phyloP scores from a whole-genome alignment of 805 yeast genomes.

The Candida adriatica region DNA sequence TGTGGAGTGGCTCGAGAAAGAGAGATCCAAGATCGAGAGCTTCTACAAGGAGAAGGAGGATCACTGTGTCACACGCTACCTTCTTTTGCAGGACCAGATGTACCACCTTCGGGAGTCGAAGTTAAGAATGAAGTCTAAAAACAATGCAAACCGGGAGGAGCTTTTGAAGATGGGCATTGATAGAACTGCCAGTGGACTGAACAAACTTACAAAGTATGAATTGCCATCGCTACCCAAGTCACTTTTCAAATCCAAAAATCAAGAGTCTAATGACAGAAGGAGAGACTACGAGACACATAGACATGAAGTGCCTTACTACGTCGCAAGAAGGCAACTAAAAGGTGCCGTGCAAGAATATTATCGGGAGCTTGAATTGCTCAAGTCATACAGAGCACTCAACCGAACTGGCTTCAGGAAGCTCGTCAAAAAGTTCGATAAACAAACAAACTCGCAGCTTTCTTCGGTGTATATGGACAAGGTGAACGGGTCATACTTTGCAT shows the following conservation, averaged over 20 bases:
- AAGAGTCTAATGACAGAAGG: constrained; percentile 11
- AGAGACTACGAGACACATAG: constrained; percentile 41
- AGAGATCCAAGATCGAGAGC: constrained; percentile 50
- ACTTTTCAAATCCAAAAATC: background rate
- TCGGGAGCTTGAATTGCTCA: constrained; percentile 61
- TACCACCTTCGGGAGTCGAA: constrained; percentile 54
- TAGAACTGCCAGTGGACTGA: constrained; percentile 12
- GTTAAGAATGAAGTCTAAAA: constrained; percentile 16
- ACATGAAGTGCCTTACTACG: constrained; percentile 47
- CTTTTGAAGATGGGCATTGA: constrained; percentile 11
- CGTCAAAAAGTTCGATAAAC: constrained; percentile 85
- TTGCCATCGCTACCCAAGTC: constrained; percentile 34
- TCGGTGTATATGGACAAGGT: constrained; percentile 50
- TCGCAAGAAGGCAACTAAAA: constrained; percentile 63
- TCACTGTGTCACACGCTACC: constrained; percentile 51
- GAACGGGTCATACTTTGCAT: constrained; percentile 49
- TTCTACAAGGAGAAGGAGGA: constrained; percentile 59
- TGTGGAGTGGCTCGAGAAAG: constrained; percentile 57
- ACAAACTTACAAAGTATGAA: constrained; percentile 29
- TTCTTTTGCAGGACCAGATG: constrained; percentile 62
- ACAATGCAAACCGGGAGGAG: constrained; percentile 8
- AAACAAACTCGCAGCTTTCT: constrained; percentile 39
- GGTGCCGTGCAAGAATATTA: constrained; percentile 67
- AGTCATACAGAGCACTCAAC: constrained; percentile 68
- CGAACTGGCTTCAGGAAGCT: constrained; percentile 86